A percentile compares a stretch with the other conserved stretches of the same genome.
Evolutionary conservation across 2,329 filamentous ascomycete species (phyloP).

Genomic region (Talaromyces albobiverticillius): DNA sequence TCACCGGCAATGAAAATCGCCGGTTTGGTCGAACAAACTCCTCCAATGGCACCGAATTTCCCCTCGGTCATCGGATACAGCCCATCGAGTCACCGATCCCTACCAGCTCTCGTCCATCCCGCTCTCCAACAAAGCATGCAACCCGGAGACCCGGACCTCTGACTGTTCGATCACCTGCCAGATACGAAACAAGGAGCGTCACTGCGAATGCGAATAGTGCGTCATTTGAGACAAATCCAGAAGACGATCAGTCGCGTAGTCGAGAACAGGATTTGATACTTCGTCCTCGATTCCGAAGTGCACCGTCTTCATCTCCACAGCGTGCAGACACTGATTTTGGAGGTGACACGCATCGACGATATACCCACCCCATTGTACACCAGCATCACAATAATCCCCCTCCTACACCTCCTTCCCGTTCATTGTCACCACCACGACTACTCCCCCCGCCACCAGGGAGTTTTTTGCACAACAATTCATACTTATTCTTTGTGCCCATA

Average conservation of each 20-base stretch:
- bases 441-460: slow-evolving; percentile 6
- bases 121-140: slow-evolving; percentile 21
- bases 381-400: slow-evolving; percentile 16
- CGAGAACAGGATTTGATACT: slow-evolving; percentile 32
- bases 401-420: background rate
- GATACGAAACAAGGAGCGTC: slow-evolving; percentile 14
- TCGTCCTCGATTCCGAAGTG: slow-evolving; percentile 27
- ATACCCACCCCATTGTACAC: slow-evolving; percentile 29
- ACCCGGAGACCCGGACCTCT: slow-evolving; percentile 4
- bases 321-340: slow-evolving; percentile 17
- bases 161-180: slow-evolving; percentile 6
- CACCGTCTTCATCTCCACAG: slow-evolving; percentile 24
- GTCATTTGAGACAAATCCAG: background rate
- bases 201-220: background rate
- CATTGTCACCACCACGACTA: slow-evolving; percentile 7
- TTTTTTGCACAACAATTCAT: slow-evolving; percentile 15
- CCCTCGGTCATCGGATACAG: slow-evolving; percentile 34
- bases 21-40: slow-evolving; percentile 32
- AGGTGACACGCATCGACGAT: slow-evolving; percentile 15
- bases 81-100: slow-evolving; percentile 36
- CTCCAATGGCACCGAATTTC: slow-evolving; percentile 31
- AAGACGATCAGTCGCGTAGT: slow-evolving; percentile 20
- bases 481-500: slow-evolving; percentile 18
- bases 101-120: slow-evolving; percentile 24
- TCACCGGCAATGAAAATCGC: slow-evolving; percentile 47